These are phyloP conservation scores for Capsella rubella DNA, from an alignment of 441 rosid species.

Conservation along the genomic window DNA sequence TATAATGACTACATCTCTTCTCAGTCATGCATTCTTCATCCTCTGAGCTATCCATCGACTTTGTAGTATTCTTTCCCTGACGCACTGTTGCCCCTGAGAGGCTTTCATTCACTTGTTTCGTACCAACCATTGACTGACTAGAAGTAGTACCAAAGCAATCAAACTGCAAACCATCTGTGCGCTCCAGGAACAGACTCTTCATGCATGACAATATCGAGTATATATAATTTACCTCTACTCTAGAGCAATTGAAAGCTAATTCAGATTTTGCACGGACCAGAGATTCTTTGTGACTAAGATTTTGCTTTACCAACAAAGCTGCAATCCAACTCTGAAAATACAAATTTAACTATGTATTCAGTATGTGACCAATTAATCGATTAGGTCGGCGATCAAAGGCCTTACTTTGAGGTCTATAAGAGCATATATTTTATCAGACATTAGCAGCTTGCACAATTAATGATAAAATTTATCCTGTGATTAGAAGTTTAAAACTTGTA, in stretches of 20 bases:
- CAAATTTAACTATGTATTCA: conserved; percentile 25
- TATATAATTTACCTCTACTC: conserved; percentile 65
- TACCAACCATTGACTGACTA: conserved; percentile 36
- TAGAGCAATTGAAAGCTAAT: conserved; percentile 69
- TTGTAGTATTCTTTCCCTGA: conserved; percentile 41
- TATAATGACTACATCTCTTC: conserved; percentile 46
- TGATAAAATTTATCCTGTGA: neutral
- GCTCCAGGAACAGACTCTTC: conserved; percentile 64
- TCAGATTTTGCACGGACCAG: conserved; percentile 69
- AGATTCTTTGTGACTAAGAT: conserved; percentile 69
- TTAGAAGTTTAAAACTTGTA: conserved; percentile 18
- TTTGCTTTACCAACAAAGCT: conserved; percentile 71
- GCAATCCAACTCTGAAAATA: conserved; percentile 58
- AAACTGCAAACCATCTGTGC: conserved; percentile 42
- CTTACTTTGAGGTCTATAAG: conserved; percentile 19
- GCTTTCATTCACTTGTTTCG: conserved; percentile 36
- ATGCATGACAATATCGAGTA: conserved; percentile 63
- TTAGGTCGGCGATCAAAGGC: conserved; percentile 26
- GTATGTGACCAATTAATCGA: conserved; percentile 18
- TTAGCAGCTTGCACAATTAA: conserved; percentile 22
- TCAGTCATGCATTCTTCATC: conserved; percentile 47
- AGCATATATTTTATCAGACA: conserved; percentile 29
- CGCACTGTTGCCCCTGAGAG: conserved; percentile 38
- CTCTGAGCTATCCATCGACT: conserved; percentile 39
- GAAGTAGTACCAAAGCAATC: conserved; percentile 48